Conservation (phyloP, 352 stramenopile species). For the Phytophthora pisi region DNA sequence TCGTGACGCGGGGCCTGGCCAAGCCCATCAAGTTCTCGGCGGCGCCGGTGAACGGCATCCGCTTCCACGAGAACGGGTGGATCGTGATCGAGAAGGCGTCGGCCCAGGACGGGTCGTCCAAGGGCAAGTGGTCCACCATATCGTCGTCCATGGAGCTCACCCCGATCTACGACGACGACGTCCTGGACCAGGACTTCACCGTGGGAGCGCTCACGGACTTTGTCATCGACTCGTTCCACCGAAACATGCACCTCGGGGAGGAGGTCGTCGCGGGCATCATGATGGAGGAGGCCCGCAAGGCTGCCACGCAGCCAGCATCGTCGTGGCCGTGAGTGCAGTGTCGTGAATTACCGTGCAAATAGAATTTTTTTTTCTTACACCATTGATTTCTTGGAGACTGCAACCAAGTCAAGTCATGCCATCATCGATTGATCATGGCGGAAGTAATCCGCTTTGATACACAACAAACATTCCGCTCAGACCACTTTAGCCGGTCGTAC, state of each 20-base stretch:
- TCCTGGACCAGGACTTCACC: slow-evolving; percentile 34
- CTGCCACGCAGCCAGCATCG: slow-evolving; percentile 10
- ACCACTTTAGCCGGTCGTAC: slow-evolving; percentile 3
- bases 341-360: slow-evolving; percentile 22
- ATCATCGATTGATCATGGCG: slow-evolving; percentile 29
- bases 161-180: slow-evolving; percentile 36
- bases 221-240: slow-evolving; percentile 43
- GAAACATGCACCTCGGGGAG: slow-evolving; percentile 38
- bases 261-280: slow-evolving; percentile 35
- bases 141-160: slow-evolving; percentile 35
- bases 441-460: neutral
- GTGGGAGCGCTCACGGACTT: slow-evolving; percentile 40
- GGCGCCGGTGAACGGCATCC: slow-evolving; percentile 41
- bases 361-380: slow-evolving; percentile 23
- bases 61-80: slow-evolving; percentile 54
- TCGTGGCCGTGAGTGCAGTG: slow-evolving; percentile 19
- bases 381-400: neutral
- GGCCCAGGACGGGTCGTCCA: slow-evolving; percentile 11
- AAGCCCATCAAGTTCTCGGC: slow-evolving; percentile 53
- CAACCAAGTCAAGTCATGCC: slow-evolving; percentile 5
- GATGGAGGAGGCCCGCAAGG: slow-evolving; percentile 33
- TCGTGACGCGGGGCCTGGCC: slow-evolving; percentile 47
- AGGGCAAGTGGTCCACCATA: slow-evolving; percentile 29
- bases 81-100: slow-evolving; percentile 40
- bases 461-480: slow-evolving; percentile 18